Percentiles rank a stretch among this genome's conserved stretches.
These are phyloP conservation scores for Picochlorum sp. DNA, from an alignment of 139 green algal genomes.

Conservation along the genomic window DNA sequence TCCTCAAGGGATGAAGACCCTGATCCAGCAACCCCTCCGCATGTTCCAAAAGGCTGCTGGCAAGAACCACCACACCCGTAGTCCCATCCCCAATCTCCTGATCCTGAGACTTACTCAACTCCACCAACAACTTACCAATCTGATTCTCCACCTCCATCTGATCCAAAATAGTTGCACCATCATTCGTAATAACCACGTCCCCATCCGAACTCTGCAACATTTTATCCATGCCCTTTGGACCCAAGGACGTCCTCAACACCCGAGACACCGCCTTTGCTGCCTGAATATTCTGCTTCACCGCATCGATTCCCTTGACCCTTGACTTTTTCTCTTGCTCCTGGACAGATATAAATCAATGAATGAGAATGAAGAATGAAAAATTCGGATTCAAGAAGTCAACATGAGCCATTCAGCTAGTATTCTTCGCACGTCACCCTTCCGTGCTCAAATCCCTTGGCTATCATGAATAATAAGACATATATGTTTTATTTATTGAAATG, in stretches of 20 bases:
- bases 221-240: slow-evolving; percentile 99
- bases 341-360: neutral
- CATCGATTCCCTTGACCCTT: slow-evolving; percentile 82
- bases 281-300: slow-evolving; percentile 93
- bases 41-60: slow-evolving; percentile 65
- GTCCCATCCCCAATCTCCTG: slow-evolving; percentile 83
- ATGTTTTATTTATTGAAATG: too few relatives aligned
- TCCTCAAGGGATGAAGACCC: slow-evolving; percentile 93
- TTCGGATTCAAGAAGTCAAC: neutral
- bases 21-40: slow-evolving; percentile 93
- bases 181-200: slow-evolving; percentile 98
- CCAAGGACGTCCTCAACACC: slow-evolving; percentile 71
- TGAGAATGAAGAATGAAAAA: too few relatives aligned
- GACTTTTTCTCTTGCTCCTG: slow-evolving; percentile 89
- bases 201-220: slow-evolving; percentile 95
- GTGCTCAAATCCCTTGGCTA: too few relatives aligned
- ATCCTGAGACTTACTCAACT: slow-evolving; percentile 82
- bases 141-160: slow-evolving; percentile 99
- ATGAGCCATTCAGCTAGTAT: neutral
- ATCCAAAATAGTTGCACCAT: slow-evolving; percentile 98
- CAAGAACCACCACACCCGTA: slow-evolving; percentile 86
- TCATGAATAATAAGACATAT: too few relatives aligned
- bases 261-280: slow-evolving; percentile 89
- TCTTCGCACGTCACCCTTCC: too few relatives aligned
- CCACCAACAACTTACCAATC: slow-evolving; percentile 97